Base-by-base conservation (phyloP, 2,329 filamentous ascomycete species). In the Rutstroemia sp. region DNA sequence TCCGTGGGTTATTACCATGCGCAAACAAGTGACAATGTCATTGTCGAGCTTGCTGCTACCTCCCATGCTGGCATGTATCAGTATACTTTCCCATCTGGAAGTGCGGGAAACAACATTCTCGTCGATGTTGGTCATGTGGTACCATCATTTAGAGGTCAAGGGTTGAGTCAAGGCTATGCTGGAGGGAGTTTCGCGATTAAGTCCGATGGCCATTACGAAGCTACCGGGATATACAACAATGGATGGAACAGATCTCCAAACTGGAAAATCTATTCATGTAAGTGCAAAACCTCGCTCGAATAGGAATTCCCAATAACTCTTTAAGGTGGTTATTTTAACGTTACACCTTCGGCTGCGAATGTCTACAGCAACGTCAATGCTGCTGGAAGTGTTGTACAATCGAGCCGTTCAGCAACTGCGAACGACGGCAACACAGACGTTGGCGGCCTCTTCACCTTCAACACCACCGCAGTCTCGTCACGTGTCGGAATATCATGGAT, bases 261-360 rank as follows among this genome's bases (percentile, higher is more conserved):
- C 48, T 87, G 81, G 81, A 80, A 74, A 0, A 79, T 85, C 12
- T 80, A 79, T 64, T 83, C 82, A 68, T 87, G 85, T 65, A 83
- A 50, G 60, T 75, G 8, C 74, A 71, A 18, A 57, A 23, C 21
- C n/a, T 44, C 23, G 64, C 71, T 51, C 41, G 16, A 34, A 16
- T 21, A 9, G 34, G 37, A n/a, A n/a, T 48, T 12, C 37, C 21
- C 14, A 19, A 58, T 59, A 10, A 59, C 38, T 3, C 47, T 27
- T 52, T 1, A 12, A 65, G 65, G 65, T 49, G 62, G 65, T 1
- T 61, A 65, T 30, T 66, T 66, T 16, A 63, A 65, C 42, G 54
- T 58, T 16, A 63, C 63, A 10, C 59, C 63, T 27, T 45, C 49
- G 2, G 12, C 55, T 7, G 60, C 61, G 2, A 39, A 57, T 44